Evolutionary conservation across 257 asterid species (phyloP), one percentile per base, ranked within the genome.

Genomic region (Solanum neorickii): DNA sequence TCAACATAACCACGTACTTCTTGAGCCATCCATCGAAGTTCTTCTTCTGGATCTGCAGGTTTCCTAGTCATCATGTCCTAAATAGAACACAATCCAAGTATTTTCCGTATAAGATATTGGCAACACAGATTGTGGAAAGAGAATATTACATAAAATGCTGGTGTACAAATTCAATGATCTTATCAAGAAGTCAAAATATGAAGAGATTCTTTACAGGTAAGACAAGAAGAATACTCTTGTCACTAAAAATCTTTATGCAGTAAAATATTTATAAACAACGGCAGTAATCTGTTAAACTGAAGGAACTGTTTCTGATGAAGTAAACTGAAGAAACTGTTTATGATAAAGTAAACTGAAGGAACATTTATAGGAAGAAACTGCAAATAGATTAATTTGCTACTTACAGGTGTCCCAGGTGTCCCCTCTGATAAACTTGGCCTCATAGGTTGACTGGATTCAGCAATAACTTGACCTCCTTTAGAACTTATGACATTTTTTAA

Each of bases 1-100:
- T 96, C 98, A 89, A 96, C 98, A 91, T 96, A 96, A 86, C 98
- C 98, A 31, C 98, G 98, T 88, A 96, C 98, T 94, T 96, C 98
- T 90, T 96, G 98, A 92, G 98, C 90, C 98, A 96, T 96, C 98
- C 98, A 96, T 82, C 98, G 94, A 87, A 96, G 98, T 88, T 96
- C 98, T 91, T 96, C 98, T 90, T 96, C 98, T 12, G 98, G 98
- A 88, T 96, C 98, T 41, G 92, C 98, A 68, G 98, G 99, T 93
- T 93, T 91, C 91, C 98, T 92, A 70, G 93, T 82, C 98, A 94
- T 93, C 66, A 97, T 92, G 83, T 95, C 99, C 99, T 96, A 91
- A 16, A 88, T 70, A 29, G 49, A 44, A 47, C 52, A 49, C 4
- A 37, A 29, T 49, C 68, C 69, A 82, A 49, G 69, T 49, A 82